phyloP scores from a whole-genome alignment of 208 protist species.

The Phytomonas sp. region DNA sequence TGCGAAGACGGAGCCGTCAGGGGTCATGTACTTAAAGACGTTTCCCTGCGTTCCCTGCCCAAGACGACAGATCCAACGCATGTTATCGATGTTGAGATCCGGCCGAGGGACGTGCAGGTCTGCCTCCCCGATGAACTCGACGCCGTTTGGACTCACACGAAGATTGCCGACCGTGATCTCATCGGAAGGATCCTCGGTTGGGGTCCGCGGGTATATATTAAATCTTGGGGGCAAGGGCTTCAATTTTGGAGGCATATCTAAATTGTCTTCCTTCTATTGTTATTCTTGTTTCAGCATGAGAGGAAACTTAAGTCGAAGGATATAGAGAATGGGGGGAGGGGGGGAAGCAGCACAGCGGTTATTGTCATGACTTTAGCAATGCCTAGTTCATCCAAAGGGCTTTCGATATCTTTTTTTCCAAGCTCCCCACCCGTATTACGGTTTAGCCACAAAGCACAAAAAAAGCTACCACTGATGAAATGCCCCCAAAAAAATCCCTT shows the following conservation, averaged over 20 bases:
- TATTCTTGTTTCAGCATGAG: too few relatives aligned
- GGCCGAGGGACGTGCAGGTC: constrained; percentile 61
- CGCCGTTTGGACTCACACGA: constrained; percentile 48
- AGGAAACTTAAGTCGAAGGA: too few relatives aligned
- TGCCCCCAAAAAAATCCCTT: too few relatives aligned
- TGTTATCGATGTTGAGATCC: constrained; percentile 54
- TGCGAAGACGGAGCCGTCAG: constrained; percentile 40
- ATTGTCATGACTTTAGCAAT: too few relatives aligned
- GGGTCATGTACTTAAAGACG: constrained; percentile 59
- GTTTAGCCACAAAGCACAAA: too few relatives aligned
- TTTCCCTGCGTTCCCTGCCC: constrained; percentile 72
- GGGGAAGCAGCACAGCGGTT: too few relatives aligned
- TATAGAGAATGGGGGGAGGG: too few relatives aligned
- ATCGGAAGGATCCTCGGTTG: constrained; percentile 20
- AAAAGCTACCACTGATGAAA: too few relatives aligned
- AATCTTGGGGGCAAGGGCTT: constrained; percentile 53
- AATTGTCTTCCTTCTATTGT: not conserved
- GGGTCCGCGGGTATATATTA: constrained; percentile 17
- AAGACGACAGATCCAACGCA: constrained; percentile 34
- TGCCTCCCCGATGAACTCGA: constrained; percentile 71
- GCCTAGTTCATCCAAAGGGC: too few relatives aligned
- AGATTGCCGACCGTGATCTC: constrained; percentile 74
- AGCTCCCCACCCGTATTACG: too few relatives aligned
- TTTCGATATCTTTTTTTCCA: too few relatives aligned
- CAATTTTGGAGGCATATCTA: constrained; percentile 69